Base-by-base conservation (phyloP, 768 basidiomycete genomes). In the Clitopilus passeckerianus region DNA sequence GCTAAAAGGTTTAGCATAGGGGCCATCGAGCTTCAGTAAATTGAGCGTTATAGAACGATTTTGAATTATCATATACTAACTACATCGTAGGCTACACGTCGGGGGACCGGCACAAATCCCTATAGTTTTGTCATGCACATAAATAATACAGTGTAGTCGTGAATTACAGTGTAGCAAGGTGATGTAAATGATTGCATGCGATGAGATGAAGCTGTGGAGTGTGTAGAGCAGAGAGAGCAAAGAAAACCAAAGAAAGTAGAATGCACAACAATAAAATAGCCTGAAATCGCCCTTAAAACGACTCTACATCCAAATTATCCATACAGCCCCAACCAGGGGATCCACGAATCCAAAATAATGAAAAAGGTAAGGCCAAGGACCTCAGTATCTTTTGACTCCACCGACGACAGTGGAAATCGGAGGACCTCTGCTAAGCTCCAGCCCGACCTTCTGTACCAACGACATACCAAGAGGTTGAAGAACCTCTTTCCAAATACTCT, bases 381-480 rank as follows among this genome's bases (percentile, higher is more conserved):
- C 46, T 33, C 22, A 33, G 27, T 33, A 35, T 34, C 12, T 37
- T 54, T 59, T 58, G 58, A 18, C 20, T n/a, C n/a, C n/a, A n/a
- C 35, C 30, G 57, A 64, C 52, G 22, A 50, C 46, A 23, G 46
- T 50, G 20, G 46, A 50, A 50, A 50, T 50, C n/a, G 77, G 71
- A 8, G 90, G 89, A 0, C 90, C 90, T 43, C 87, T 82, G 65
- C 88, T 84, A 54, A 92, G 77, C 70, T 92, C 90, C 41, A 83
- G 72, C 6, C 88, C 90, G 33, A 91, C 72, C 64, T 92, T 92
- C 67, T 90, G 86, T 16, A 86, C 86, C 24, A 89, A 74, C 46
- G 77, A 71, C 66, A 80, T 78, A 7, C 90, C 90, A 0, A 92
- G 77, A 23, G 88, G 88, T 64, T 84, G 84, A 18, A 92, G 71